Percentiles rank a stretch among this genome's conserved stretches.
Conservation (phyloP, 116 monocot species). For the Posidonia oceanica region DNA sequence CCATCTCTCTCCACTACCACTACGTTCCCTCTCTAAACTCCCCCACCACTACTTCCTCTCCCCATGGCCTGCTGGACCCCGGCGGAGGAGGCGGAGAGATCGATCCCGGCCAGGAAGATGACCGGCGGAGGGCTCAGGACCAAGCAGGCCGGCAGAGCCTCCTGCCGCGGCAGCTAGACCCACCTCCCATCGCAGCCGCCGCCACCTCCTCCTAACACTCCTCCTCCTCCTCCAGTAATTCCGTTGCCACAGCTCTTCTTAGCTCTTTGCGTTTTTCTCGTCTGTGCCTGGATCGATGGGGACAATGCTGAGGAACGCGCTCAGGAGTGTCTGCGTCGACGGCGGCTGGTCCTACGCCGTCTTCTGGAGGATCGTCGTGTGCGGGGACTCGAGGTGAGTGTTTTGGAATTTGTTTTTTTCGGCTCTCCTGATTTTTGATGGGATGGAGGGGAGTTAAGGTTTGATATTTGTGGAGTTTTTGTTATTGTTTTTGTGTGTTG, state of each 20-base stretch:
- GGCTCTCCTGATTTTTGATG: background rate
- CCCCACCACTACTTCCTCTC: background rate
- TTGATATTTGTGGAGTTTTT: background rate
- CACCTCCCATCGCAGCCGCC: background rate
- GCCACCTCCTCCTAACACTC: background rate
- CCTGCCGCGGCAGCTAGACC: constrained; percentile 49
- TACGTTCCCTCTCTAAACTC: background rate
- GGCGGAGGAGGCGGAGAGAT: constrained; percentile 17
- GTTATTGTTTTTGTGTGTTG: background rate
- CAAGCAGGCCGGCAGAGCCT: constrained; percentile 54
- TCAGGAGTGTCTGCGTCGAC: constrained; percentile 54
- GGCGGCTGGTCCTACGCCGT: constrained; percentile 78
- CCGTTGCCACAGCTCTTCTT: background rate
- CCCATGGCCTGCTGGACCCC: constrained; percentile 25
- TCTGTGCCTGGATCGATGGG: constrained; percentile 16
- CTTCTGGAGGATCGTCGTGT: constrained; percentile 49
- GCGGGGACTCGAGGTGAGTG: constrained; percentile 31
- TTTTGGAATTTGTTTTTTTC: background rate
- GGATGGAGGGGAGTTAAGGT: background rate
- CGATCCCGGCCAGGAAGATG: constrained; percentile 18
- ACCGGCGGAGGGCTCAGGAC: constrained; percentile 29
- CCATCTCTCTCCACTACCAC: background rate
- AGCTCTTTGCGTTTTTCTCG: no score
- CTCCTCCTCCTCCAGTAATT: background rate
- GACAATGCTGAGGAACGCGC: constrained; percentile 25